Evolutionary conservation across 495 filamentous ascomycete genomes (phyloP), one percentile per base, ranked within the genome.

Genomic region (Aspergillus asperescens): DNA sequence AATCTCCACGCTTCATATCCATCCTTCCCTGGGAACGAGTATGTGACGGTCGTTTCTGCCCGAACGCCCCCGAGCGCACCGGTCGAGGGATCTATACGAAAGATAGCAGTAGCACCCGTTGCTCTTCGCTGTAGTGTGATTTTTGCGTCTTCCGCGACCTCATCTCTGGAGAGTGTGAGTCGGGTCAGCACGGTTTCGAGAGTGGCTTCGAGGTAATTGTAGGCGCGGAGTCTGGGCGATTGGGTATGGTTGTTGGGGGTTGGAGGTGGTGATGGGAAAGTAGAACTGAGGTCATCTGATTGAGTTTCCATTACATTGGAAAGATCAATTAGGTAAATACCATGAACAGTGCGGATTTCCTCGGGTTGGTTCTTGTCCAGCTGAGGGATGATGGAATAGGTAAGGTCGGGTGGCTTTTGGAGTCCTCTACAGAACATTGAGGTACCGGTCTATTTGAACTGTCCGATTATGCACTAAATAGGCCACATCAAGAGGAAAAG

Each of bases 1-100:
- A 87, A 88, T 59, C 75, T 80, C 81, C 81, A 82, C 4, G 84
- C 81, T 64, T 87, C 84, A 44, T 78, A 63, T 3, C 68, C 62
- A 22, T 72, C 77, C 46, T 63, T 78, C 7, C 81, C 84, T 12
- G 84, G 84, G 69, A 83, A 88, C 0, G 60, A 72, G 48, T 73
- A 74, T 12, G 62, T 73, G 7, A 58, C 54, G 8, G 45, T 41
- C 22, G 54, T 52, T 1, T 55, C 61, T 16, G 51, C 52, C 2
- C 48, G 35, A 2, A 15, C 42, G 27, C 57, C 41, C 47, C 71
- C 71, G 0, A 73, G 60, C 1, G 70, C 67, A 10, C 64, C 62
- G 31, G 24, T 70, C 18, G 25, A 20, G 1, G 56, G 46, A 27
- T 70, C 67, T 50, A 76, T 59, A 22, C 56, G 54, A 15, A 63